Evolutionary conservation across 257 asterid species (phyloP).

Genomic region (Nicotiana paniculata): DNA sequence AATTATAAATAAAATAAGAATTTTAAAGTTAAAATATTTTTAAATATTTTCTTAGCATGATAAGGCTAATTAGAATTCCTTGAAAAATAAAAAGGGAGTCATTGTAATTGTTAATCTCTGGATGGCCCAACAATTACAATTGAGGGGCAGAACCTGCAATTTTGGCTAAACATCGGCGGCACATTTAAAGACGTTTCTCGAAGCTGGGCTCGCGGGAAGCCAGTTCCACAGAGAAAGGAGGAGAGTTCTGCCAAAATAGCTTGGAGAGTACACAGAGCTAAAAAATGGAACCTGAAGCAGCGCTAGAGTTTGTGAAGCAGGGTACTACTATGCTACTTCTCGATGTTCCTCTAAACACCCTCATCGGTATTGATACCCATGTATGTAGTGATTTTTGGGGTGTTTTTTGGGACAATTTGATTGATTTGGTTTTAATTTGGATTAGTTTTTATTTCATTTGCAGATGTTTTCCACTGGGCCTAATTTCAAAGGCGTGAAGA

Average conservation of each 20-base stretch:
- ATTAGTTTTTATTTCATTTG: not conserved
- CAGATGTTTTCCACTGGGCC: slow-evolving; percentile 85
- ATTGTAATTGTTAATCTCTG: not conserved
- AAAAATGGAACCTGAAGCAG: slow-evolving; percentile 65
- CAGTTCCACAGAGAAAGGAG: not conserved
- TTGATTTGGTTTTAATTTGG: not conserved
- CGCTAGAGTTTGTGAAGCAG: slow-evolving; percentile 55
- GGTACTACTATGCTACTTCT: slow-evolving; percentile 70
- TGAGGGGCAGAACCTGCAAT: not conserved
- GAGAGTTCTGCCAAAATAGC: not conserved
- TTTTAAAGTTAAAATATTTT: too few species aligned
- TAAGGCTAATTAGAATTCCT: not conserved
- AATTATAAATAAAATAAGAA: too few species aligned
- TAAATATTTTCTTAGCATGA: not conserved
- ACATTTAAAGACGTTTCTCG: not conserved
- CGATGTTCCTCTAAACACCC: slow-evolving; percentile 76
- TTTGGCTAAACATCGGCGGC: not conserved
- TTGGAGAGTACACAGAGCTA: not conserved
- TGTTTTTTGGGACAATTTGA: not conserved
- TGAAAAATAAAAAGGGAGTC: not conserved
- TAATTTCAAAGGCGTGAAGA: slow-evolving; percentile 78
- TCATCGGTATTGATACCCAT: slow-evolving; percentile 88
- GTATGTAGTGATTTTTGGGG: slow-evolving; percentile 9
- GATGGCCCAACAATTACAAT: not conserved
- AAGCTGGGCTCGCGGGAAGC: not conserved